These are phyloP conservation scores for Tolypocladium tropicale DNA, from an alignment of 2,329 filamentous ascomycete species.

Conservation along the genomic window DNA sequence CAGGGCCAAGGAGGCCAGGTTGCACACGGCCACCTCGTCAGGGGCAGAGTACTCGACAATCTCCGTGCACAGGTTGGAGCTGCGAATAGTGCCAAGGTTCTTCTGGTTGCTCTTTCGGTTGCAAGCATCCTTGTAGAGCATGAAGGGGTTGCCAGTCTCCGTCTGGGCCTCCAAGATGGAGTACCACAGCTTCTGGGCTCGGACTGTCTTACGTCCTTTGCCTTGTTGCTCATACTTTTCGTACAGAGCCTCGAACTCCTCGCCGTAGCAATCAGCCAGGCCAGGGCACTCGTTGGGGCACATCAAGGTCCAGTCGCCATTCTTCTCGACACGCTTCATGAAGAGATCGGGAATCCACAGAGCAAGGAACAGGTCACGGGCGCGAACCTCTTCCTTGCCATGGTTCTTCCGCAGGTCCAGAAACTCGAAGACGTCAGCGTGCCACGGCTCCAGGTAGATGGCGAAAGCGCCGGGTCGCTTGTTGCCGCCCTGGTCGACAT, in stretches of 20 bases:
- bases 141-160: constrained; percentile 97
- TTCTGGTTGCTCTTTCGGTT: constrained; percentile 99
- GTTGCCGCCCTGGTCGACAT: constrained; percentile 98
- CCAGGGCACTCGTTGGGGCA: constrained; percentile 95
- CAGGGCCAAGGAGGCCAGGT: constrained; percentile 87
- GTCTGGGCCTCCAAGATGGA: constrained; percentile 96
- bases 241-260: constrained; percentile 93
- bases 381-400: constrained; percentile 95
- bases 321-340: constrained; percentile 99
- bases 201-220: constrained; percentile 80
- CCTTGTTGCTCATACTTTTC: constrained; percentile 85
- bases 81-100: constrained; percentile 96
- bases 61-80: constrained; percentile 97
- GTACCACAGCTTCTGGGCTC: constrained; percentile 99
- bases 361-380: constrained; percentile 93
- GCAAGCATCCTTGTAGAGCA: constrained; percentile 98
- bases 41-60: constrained; percentile 96
- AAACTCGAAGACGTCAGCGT: constrained; percentile 95
- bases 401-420: constrained; percentile 98
- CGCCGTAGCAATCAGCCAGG: constrained; percentile 91
- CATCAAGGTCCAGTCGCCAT: constrained; percentile 95
- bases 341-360: constrained; percentile 98
- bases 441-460: constrained; percentile 98
- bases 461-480: constrained; percentile 98
- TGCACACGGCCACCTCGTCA: constrained; percentile 97